Percentiles rank a stretch among this genome's conserved stretches.
Conservation (phyloP, 208 protist species). For the Leishmania braziliensis region DNA sequence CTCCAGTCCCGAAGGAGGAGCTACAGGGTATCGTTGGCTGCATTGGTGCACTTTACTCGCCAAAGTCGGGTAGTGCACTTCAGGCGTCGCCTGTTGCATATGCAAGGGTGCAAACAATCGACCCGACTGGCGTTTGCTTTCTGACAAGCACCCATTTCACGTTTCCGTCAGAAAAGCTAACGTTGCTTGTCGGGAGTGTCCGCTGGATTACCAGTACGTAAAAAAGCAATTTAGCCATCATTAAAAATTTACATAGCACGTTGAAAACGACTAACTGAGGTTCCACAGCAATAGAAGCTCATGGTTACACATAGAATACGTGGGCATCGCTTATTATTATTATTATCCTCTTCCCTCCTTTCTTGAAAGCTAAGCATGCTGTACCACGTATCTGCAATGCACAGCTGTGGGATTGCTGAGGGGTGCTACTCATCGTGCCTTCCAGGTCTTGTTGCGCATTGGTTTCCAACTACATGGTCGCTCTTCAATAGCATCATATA, state of each 20-base stretch:
- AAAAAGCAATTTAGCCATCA: not conserved
- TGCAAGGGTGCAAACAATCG: slow-evolving; percentile 67
- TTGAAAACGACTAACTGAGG: not conserved
- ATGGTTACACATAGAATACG: not conserved
- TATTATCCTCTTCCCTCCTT: not conserved
- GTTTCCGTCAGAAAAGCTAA: slow-evolving; percentile 70
- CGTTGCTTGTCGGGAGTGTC: slow-evolving; percentile 68
- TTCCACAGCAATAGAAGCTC: not conserved
- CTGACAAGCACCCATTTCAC: slow-evolving; percentile 78
- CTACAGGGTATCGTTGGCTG: slow-evolving; percentile 76
- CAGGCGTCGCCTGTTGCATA: slow-evolving; percentile 60
- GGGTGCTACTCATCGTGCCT: not conserved
- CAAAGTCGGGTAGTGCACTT: slow-evolving; percentile 45
- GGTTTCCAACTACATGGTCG: not conserved
- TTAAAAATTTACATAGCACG: not conserved
- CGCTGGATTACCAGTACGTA: slow-evolving; percentile 77
- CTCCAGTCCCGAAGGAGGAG: slow-evolving; percentile 54
- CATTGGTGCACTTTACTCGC: slow-evolving; percentile 64
- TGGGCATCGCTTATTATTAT: not conserved
- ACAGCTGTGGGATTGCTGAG: not conserved
- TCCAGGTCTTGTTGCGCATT: not conserved
- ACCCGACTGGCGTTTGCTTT: slow-evolving; percentile 70
- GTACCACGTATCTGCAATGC: not conserved
- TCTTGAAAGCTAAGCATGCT: not conserved
- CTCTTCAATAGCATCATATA: not conserved